phyloP scores from a whole-genome alignment of 2,329 filamentous ascomycete genomes.

The Penicillium occitanis region DNA sequence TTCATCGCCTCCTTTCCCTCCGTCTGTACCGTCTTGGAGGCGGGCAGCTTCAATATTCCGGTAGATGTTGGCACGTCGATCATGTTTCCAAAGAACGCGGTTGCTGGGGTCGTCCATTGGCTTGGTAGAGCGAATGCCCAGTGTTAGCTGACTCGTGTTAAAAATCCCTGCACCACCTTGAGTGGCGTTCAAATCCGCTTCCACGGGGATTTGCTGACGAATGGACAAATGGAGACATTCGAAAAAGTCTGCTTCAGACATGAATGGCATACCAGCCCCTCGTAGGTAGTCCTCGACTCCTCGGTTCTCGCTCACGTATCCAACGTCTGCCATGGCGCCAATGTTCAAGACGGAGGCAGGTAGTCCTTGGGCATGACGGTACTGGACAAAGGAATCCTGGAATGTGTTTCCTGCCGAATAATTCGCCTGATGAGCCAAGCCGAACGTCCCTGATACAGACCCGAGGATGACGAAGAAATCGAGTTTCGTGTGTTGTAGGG shows the following conservation, averaged over 20 bases:
- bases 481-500: background rate
- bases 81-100: background rate
- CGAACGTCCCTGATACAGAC: background rate
- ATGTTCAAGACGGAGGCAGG: background rate
- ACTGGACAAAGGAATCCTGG: background rate
- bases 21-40: background rate
- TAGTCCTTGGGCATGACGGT: background rate
- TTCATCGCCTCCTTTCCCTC: background rate
- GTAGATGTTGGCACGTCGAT: background rate
- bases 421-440: background rate
- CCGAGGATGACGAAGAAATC: background rate
- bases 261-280: background rate
- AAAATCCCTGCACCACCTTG: background rate
- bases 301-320: background rate
- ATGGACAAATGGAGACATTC: background rate
- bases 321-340: background rate
- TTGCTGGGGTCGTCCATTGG: background rate
- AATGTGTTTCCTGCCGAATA: background rate
- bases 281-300: background rate
- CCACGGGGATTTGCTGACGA: background rate
- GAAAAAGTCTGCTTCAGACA: background rate
- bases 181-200: background rate
- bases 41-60: background rate
- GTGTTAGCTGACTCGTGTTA: background rate
- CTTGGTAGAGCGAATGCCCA: background rate